phyloP scores from a whole-genome alignment of 768 basidiomycete species.

The Psilocybe tampanensis region DNA sequence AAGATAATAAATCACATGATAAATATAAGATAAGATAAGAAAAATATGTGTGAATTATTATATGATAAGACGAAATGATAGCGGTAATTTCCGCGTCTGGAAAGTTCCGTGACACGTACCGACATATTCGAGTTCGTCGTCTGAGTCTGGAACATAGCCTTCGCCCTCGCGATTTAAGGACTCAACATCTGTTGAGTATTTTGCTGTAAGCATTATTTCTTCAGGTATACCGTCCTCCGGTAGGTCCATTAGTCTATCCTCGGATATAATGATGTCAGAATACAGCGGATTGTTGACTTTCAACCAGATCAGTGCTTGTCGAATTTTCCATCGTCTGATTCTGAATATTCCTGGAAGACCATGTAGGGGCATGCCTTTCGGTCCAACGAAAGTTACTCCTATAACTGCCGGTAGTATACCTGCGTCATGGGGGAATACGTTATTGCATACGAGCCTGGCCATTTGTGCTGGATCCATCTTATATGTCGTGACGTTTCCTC shows the following conservation, averaged over 20 bases:
- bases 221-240: constrained; percentile 35
- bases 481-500: neutral
- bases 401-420: constrained; percentile 16
- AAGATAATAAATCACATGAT: too few species aligned
- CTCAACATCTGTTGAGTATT: constrained; percentile 19
- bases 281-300: constrained; percentile 30
- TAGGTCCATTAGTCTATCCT: constrained; percentile 17
- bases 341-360: constrained; percentile 7
- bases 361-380: neutral
- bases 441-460: too few species aligned
- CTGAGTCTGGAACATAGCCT: constrained; percentile 26
- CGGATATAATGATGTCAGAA: constrained; percentile 10
- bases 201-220: constrained; percentile 23
- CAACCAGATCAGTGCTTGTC: constrained; percentile 29
- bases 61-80: too few species aligned
- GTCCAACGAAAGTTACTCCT: constrained; percentile 21
- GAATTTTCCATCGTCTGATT: constrained; percentile 15
- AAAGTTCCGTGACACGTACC: too few species aligned
- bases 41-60: neutral
- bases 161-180: constrained; percentile 26
- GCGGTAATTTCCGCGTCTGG: too few species aligned
- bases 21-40: too few species aligned
- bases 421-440: constrained; percentile 4
- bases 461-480: neutral
- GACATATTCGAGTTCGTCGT: too few species aligned